Evolutionary conservation across 768 basidiomycete species (phyloP).

Genomic region (Rhodotorula toruloides): DNA sequence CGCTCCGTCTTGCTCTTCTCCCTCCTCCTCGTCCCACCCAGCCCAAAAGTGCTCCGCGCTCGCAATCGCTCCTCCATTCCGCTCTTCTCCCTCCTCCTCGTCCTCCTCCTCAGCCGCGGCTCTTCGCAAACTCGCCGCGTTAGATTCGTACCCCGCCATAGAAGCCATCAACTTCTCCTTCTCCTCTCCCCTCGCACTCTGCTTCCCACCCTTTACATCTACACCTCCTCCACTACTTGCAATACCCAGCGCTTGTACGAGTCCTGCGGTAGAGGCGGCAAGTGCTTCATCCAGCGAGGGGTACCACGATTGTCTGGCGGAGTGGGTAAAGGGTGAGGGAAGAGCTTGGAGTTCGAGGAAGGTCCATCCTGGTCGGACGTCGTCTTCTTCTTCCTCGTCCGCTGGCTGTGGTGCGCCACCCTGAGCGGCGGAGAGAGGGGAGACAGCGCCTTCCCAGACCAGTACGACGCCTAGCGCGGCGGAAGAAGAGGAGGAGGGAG

Average conservation of each 20-base stretch:
- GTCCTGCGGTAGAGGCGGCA: neutral
- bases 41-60: conserved; percentile 26
- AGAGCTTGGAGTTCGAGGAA: conserved; percentile 12
- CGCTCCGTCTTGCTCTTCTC: neutral
- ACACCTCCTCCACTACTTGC: no score
- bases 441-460: neutral
- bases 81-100: conserved; percentile 23
- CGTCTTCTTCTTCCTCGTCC: neutral
- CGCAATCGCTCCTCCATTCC: conserved; percentile 17
- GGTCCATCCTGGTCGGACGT: conserved; percentile 10
- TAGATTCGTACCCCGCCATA: neutral
- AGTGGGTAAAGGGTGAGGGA: no score
- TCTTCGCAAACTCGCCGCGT: neutral
- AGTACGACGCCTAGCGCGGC: conserved; percentile 9
- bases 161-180: no score
- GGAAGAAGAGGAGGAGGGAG: neutral
- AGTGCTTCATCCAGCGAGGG: neutral
- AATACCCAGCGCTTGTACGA: no score
- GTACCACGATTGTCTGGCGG: conserved; percentile 4
- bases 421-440: neutral
- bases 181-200: no score
- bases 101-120: conserved; percentile 5
- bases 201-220: no score
- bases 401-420: no score
- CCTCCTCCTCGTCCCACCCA: conserved; percentile 21